Evolutionary conservation across 768 basidiomycete genomes (phyloP).

Genomic region (Tremella fuciformis): DNA sequence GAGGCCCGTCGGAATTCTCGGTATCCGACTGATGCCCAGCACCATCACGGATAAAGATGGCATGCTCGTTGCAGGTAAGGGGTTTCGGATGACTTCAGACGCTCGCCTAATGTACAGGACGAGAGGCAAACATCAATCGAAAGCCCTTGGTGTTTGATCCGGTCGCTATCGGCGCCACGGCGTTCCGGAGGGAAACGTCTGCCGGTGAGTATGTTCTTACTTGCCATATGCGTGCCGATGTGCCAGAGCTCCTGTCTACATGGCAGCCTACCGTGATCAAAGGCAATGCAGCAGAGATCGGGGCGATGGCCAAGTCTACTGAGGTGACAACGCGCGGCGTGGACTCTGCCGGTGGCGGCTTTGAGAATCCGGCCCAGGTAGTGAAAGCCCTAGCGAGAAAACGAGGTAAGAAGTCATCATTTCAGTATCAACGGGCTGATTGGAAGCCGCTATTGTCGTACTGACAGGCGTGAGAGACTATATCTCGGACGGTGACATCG

Average conservation of each 20-base stretch:
- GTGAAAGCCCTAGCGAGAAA: constrained; percentile 67
- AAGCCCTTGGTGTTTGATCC: constrained; percentile 87
- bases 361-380: constrained; percentile 69
- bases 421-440: not conserved
- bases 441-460: constrained; percentile 70
- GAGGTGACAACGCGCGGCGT: constrained; percentile 82
- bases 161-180: constrained; percentile 82
- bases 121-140: constrained; percentile 63
- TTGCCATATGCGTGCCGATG: not conserved
- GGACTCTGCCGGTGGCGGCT: constrained; percentile 74
- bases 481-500: constrained; percentile 72
- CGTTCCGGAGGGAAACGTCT: constrained; percentile 64
- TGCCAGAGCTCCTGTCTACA: constrained; percentile 63
- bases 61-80: constrained; percentile 65
- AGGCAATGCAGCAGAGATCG: constrained; percentile 83
- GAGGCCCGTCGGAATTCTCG: constrained; percentile 1
- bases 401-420: constrained; percentile 62
- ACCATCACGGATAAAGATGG: constrained; percentile 60
- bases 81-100: not conserved
- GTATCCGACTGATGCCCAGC: constrained; percentile 12
- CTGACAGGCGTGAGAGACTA: constrained; percentile 79
- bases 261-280: constrained; percentile 92
- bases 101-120: constrained; percentile 44
- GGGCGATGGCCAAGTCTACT: constrained; percentile 66
- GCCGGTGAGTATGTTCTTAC: constrained; percentile 55